These are phyloP conservation scores for Suhomyces wounanorum DNA, from an alignment of 1,139 yeast species.

Conservation along the genomic window DNA sequence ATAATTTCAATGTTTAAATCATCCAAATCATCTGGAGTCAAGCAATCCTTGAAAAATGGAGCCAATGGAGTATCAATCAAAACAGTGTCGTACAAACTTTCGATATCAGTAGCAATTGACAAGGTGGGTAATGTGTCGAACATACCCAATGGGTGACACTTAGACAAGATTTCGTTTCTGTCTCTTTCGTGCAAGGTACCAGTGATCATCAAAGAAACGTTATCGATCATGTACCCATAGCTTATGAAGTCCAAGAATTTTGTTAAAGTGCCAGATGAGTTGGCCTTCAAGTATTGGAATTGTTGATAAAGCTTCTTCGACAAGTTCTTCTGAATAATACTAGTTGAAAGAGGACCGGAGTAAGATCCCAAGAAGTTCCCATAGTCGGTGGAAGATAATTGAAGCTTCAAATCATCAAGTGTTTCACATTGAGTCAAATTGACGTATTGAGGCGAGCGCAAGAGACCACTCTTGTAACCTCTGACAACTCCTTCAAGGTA, in stretches of 20 bases:
- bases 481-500: slow-evolving; percentile 93
- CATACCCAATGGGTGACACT: slow-evolving; percentile 98
- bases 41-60: slow-evolving; percentile 88
- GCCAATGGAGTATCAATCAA: slow-evolving; percentile 96
- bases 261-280: slow-evolving; percentile 77
- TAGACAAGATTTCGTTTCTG: slow-evolving; percentile 76
- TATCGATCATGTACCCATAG: slow-evolving; percentile 98
- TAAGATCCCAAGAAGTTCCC: slow-evolving; percentile 86
- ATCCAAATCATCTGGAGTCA: slow-evolving; percentile 91
- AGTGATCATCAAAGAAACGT: slow-evolving; percentile 91
- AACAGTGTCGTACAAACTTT: slow-evolving; percentile 90
- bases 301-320: slow-evolving; percentile 76
- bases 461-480: slow-evolving; percentile 85
- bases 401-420: slow-evolving; percentile 89
- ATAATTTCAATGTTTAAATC: slow-evolving; percentile 94
- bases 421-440: slow-evolving; percentile 95
- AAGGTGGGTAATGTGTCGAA: slow-evolving; percentile 96
- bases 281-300: slow-evolving; percentile 81
- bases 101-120: slow-evolving; percentile 91
- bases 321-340: slow-evolving; percentile 78
- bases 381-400: slow-evolving; percentile 92
- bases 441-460: slow-evolving; percentile 77
- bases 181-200: slow-evolving; percentile 97
- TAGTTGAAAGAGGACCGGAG: slow-evolving; percentile 79
- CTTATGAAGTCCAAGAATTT: slow-evolving; percentile 88